A percentile compares a stretch with the other conserved stretches of the same genome.
phyloP scores from a whole-genome alignment of 179 eudicot genomes.

The Gypsophila paniculata region DNA sequence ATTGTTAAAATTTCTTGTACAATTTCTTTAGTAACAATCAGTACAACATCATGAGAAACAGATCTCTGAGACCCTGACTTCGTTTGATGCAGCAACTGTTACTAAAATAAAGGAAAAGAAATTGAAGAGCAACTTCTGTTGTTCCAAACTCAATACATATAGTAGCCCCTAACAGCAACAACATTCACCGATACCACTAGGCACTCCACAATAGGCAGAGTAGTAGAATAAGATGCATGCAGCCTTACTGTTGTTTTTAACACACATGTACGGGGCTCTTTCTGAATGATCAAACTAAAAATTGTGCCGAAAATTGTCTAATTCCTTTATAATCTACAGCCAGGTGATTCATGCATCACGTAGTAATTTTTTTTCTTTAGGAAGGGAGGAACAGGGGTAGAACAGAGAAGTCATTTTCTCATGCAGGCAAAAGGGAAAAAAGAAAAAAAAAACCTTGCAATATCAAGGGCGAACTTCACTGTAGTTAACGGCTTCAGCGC shows the following conservation, averaged over 20 bases:
- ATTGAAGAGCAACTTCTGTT: neutral
- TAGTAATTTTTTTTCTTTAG: neutral
- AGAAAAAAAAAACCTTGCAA: constrained; percentile 40
- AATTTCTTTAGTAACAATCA: too few relatives aligned
- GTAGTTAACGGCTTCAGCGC: constrained; percentile 35
- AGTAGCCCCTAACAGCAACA: neutral
- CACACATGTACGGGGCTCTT: too few relatives aligned
- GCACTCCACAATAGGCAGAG: too few relatives aligned
- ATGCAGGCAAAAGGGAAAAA: constrained; percentile 16
- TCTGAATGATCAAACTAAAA: too few relatives aligned
- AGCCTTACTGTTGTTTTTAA: too few relatives aligned
- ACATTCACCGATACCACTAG: too few relatives aligned
- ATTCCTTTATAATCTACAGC: neutral
- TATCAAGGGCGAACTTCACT: constrained; percentile 42
- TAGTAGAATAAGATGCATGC: too few relatives aligned
- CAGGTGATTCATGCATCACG: neutral
- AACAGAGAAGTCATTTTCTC: constrained; percentile 5
- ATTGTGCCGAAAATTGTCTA: too few relatives aligned
- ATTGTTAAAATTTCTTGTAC: neutral
- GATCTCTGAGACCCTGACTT: neutral
- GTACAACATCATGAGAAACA: neutral
- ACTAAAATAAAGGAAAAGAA: neutral
- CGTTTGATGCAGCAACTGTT: neutral
- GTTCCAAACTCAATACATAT: neutral
- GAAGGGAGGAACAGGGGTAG: neutral